These are phyloP conservation scores for Pseudogymnoascus sp. DNA, from an alignment of 2,329 filamentous ascomycete species.

Conservation along the genomic window DNA sequence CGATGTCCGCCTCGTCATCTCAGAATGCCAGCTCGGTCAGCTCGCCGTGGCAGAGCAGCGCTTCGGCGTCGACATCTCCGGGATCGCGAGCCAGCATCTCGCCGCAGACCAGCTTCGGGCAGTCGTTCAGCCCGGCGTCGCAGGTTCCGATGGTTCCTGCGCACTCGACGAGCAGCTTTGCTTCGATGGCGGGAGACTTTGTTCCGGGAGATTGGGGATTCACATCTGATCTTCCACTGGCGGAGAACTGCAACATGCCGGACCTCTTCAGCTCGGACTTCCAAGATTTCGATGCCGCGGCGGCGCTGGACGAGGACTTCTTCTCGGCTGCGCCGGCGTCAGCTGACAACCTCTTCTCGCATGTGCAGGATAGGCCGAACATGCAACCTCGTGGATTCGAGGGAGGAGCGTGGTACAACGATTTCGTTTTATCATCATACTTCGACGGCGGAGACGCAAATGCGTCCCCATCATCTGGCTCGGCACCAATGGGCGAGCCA, in stretches of 20 bases:
- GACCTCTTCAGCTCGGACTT: not conserved
- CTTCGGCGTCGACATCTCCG: not conserved
- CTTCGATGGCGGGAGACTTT: not conserved
- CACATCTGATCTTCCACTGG: not conserved
- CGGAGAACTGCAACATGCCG: not conserved
- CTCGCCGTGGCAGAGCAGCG: not conserved
- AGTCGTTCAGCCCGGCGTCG: not conserved
- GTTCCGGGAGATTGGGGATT: not conserved
- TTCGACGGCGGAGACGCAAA: not conserved
- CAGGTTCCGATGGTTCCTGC: not conserved
- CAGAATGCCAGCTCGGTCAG: not conserved
- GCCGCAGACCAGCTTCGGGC: not conserved
- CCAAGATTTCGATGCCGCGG: not conserved
- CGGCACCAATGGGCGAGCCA: not conserved
- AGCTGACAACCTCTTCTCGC: not conserved
- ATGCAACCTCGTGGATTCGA: not conserved
- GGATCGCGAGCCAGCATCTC: conserved; percentile 2
- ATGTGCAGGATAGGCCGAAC: not conserved
- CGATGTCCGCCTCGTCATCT: not conserved
- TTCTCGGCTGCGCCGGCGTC: not conserved
- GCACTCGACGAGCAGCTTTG: not conserved
- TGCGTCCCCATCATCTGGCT: not conserved
- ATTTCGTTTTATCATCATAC: not conserved
- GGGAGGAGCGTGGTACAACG: not conserved
- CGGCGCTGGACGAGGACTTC: not conserved